Evolutionary conservation across 345 rosid genomes (phyloP), one percentile per base, ranked within the genome.

Genomic region (Hirschfeldia incana): DNA sequence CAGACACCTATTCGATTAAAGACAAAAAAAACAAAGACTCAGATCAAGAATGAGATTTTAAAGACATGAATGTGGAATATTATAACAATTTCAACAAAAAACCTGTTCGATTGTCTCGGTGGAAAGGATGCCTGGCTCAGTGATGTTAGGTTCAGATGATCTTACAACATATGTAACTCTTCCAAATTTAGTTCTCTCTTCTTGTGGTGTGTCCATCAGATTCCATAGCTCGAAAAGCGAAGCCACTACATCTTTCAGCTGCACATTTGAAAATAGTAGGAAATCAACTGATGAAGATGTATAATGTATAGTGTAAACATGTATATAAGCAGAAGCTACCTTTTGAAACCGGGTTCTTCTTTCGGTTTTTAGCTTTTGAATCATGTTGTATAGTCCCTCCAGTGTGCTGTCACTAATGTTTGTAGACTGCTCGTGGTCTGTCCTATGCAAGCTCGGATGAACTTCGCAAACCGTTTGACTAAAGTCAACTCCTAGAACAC

Each of bases 401-500:
- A 95, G 64, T 13, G 96, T 95, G 82, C 74, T 81, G 78, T 90
- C 73, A 72, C 98, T 91, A 73, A 95, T 93, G 69, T 95, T 95
- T 70, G 98, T 90, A 6, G 92, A 87, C 58, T 91, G 95, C 71
- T 89, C 99, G 16, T 82, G 85, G 77, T 80, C 84, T 15, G 87
- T 73, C 49, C 91, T 87, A 33, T 88, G 86, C 82, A 95, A 88
- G 78, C 98, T 95, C 13, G 99, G 99, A 84, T 95, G 94, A 81
- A 95, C 96, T 34, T 89, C 94, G 4, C 92, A 85, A 66, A 95
- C 94, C 1, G 89, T 87, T 82, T 87, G 90, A 39, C 89, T 84
- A 81, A 95, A 95, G 79, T 95, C 97, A 80, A 91, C 74, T 55
- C 94, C 97, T 17, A 95, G 89, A 76, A 95, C 92, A 69, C 96